These are phyloP conservation scores for Xylariaceae sp. DNA, from an alignment of 2,329 filamentous ascomycete species.

Conservation along the genomic window DNA sequence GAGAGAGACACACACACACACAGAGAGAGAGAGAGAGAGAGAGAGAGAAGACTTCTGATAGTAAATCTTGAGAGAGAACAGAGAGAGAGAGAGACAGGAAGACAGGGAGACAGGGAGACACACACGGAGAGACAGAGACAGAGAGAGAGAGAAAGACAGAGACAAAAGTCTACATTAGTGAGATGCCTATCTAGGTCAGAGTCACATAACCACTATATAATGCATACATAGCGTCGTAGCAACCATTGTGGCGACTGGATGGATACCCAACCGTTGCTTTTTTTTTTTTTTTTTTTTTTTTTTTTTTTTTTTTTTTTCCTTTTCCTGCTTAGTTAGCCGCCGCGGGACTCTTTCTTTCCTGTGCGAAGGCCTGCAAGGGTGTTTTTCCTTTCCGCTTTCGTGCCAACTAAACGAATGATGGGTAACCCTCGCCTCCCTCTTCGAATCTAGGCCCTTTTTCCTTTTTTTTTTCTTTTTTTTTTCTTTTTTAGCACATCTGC, in stretches of 20 bases:
- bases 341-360: too few relatives aligned
- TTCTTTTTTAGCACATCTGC: too few relatives aligned
- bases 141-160: not conserved
- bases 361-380: too few relatives aligned
- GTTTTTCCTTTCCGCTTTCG: not conserved
- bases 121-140: not conserved
- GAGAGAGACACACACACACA: not conserved
- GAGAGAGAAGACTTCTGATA: too few relatives aligned
- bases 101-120: not conserved
- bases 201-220: not conserved
- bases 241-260: constrained; percentile 9
- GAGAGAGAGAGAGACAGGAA: too few relatives aligned
- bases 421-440: not conserved
- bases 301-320: not conserved
- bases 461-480: too few relatives aligned
- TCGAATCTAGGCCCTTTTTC: not conserved
- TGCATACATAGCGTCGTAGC: not conserved
- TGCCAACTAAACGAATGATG: constrained; percentile 1
- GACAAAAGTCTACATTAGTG: not conserved
- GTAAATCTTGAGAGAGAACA: too few relatives aligned
- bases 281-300: not conserved
- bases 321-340: not conserved
- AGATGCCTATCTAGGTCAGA: not conserved
- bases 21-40: too few relatives aligned
- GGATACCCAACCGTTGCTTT: constrained; percentile 1